Evolutionary conservation across 352 stramenopile species (phyloP), one percentile per base, ranked within the genome.

Genomic region (Phytophthora pluvialis): DNA sequence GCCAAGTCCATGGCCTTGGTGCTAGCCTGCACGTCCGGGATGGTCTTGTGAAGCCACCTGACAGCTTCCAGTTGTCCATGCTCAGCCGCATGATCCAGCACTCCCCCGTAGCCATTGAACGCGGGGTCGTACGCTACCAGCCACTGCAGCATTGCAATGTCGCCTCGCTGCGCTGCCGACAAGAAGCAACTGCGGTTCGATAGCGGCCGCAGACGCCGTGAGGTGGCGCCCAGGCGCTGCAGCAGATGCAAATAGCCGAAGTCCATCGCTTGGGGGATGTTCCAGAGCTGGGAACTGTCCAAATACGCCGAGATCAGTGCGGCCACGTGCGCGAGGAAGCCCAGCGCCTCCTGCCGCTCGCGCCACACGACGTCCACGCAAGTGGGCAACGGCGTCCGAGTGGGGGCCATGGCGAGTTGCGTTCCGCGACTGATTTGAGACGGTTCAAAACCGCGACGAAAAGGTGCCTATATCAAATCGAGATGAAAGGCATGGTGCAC

Each of bases 1-100:
- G 65, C 59, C n/a, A 73, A 56, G 25, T 73, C 59, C 65, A 73
- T 73, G 21, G 65, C 65, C n/a, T 73, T 73, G 38, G 65, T 73
- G 36, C 52, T 70, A 28, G 52, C 43, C 18, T 57, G 46, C 8
- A 69, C 18, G 25, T 65, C 26, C 3, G 40, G 53, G 26, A 73
- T 60, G 5, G 55, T 54, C 18, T 55, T 39, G 16, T 76, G 10
- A 10, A 80, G 65, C 60, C 54, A 80, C 42, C 71, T 60, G n/a
- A 78, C 70, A 25, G 73, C 54, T 31, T 57, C 35, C 4, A 78
- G 50, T 48, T 76, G 70, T 5, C 73, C 70, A 13, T 72, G 66
- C 38, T 72, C 62, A 6, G 72, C 72, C 6, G 72, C 69, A 18
- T 73, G 64, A 21, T 77, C 68, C 28, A 80, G 13, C 11, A 75